Evolutionary conservation across 2,329 filamentous ascomycete species (phyloP), one percentile per base, ranked within the genome.

Genomic region (Colletotrichum falcatum): DNA sequence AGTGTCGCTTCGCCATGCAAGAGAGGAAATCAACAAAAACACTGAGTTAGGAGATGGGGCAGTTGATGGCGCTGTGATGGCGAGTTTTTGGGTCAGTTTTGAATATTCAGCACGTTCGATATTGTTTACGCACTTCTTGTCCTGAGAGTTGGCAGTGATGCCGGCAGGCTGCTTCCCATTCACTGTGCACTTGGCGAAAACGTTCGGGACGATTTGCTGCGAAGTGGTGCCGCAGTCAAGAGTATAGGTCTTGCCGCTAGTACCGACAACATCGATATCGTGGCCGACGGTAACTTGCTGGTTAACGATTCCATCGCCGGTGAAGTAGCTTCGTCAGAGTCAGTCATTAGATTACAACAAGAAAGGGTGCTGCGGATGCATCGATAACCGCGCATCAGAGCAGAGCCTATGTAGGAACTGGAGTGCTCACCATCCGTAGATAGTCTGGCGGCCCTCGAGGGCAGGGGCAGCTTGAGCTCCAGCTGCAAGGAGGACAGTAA

Each of bases 161-260:
- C 35, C 44, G 18, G 20, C 23, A 23, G 58, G 67, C 51, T 37
- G 16, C 44, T 59, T 59, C 4, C 18, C 30, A 16, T 70, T 26
- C 39, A 70, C 67, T 2, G 35, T 54, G 58, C 67, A 70, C 37
- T 62, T 67, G 44, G 64, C 67, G 14, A 54, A 70, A 6, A 70
- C 79, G 35, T 26, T 46, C 3, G 30, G 30, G 44, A 67, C 35
- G 8, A 67, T 14, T 20, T 39, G 67, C 9, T 5, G 2, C 5
- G 64, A 67, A 23, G 64, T 70, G 26, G 67, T 67, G 12, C 58
- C 58, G 37, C 64, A 67, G 58, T 70, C 51, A 37, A 70, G 51
- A 44, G 26, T n/a, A 20, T n/a, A 66, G 35, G 44, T 62, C 42
- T 67, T 67, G 37, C 60, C 51, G 35, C n/a, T 56, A 5, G 39